Percentiles rank a stretch among this genome's conserved stretches.
phyloP scores from a whole-genome alignment of 371 early-diverging fungal species.

The Chytridiales sp. region DNA sequence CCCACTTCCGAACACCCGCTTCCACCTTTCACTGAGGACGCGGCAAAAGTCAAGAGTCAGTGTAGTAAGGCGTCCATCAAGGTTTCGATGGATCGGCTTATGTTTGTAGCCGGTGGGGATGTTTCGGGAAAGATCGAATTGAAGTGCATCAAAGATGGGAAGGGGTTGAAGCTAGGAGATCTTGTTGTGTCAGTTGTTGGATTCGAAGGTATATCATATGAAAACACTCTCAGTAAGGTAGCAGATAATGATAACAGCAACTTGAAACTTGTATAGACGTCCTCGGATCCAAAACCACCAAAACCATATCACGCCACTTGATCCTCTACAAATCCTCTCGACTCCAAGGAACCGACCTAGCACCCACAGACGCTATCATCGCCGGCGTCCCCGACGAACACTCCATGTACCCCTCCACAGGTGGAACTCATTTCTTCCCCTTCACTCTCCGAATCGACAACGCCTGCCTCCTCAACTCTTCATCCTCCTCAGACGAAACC shows the following conservation, averaged over 20 bases:
- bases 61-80: no score
- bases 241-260: background rate
- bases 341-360: slow-evolving; percentile 30
- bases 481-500: background rate
- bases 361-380: slow-evolving; percentile 40
- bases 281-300: slow-evolving; percentile 5
- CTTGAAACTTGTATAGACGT: background rate
- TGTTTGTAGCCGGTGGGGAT: slow-evolving; percentile 30
- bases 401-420: slow-evolving; percentile 40
- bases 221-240: no score
- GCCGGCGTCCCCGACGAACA: slow-evolving; percentile 46
- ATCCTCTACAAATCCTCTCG: slow-evolving; percentile 26
- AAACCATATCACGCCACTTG: slow-evolving; percentile 16
- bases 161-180: slow-evolving; percentile 33
- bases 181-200: slow-evolving; percentile 38
- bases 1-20: no score
- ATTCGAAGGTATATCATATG: slow-evolving; percentile 28
- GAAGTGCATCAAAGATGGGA: slow-evolving; percentile 16
- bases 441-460: slow-evolving; percentile 21
- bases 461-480: background rate
- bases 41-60: no score
- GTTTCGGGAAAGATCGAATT: slow-evolving; percentile 32
- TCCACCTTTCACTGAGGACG: no score
- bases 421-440: slow-evolving; percentile 21
- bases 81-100: no score